Evolutionary conservation across 257 asterid species (phyloP).

Genomic region (Solanum verrucosum): DNA sequence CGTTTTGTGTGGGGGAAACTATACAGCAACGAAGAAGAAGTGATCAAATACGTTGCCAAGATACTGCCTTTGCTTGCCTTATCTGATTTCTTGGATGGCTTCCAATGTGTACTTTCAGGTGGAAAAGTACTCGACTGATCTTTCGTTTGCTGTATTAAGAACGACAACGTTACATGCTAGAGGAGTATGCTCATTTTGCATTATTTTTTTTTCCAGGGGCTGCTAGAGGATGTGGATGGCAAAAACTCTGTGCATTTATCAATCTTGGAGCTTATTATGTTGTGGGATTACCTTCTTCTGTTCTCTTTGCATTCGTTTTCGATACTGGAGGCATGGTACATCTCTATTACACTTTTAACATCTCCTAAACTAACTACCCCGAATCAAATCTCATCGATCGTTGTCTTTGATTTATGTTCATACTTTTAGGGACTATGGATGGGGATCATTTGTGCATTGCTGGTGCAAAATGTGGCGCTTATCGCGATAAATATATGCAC

Average conservation of each 20-base stretch:
- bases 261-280: constrained; percentile 66
- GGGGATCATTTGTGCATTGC: constrained; percentile 57
- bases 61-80: constrained; percentile 61
- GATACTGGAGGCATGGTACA: constrained; percentile 53
- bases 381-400: neutral
- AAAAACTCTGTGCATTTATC: constrained; percentile 42
- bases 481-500: constrained; percentile 38
- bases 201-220: constrained; percentile 27
- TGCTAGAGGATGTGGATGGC: constrained; percentile 91
- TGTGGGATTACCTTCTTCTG: constrained; percentile 50
- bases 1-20: constrained; percentile 56
- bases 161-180: neutral
- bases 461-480: constrained; percentile 49
- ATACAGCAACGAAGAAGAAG: constrained; percentile 60
- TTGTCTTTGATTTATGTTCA: neutral
- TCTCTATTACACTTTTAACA: neutral
- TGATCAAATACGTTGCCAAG: constrained; percentile 45
- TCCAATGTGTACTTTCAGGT: constrained; percentile 83
- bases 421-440: constrained; percentile 57
- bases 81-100: constrained; percentile 67
- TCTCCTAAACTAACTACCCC: neutral
- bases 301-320: constrained; percentile 47
- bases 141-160: neutral
- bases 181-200: neutral
- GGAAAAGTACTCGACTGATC: neutral